Percentiles rank a stretch among this genome's conserved stretches.
phyloP scores from a whole-genome alignment of 345 rosid species.

The Pseudoturritis turrita region DNA sequence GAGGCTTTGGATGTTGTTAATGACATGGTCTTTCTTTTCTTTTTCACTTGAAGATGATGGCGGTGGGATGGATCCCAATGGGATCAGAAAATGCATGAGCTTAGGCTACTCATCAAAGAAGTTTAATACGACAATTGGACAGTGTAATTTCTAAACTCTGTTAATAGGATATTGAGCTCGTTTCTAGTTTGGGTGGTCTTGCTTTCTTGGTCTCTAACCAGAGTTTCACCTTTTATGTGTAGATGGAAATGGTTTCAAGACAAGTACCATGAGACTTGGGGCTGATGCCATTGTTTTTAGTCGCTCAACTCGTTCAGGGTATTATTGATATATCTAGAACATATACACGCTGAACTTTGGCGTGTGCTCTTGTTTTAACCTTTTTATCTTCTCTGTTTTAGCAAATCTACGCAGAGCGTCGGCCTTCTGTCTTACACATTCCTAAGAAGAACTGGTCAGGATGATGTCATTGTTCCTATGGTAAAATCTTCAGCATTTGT shows the following conservation, averaged over 20 bases:
- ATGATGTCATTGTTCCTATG: conserved; percentile 95
- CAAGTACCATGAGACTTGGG: conserved; percentile 96
- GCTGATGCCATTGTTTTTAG: conserved; percentile 88
- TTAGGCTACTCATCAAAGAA: conserved; percentile 96
- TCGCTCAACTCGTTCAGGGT: conserved; percentile 61
- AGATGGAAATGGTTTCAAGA: conserved; percentile 99
- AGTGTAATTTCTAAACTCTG: conserved; percentile 47
- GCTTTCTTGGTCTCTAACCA: not conserved
- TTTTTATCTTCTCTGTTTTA: conserved; percentile 28
- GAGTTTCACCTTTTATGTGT: conserved; percentile 1
- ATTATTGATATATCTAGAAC: conserved; percentile 6
- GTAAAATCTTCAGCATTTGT: conserved; percentile 39
- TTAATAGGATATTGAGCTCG: not conserved
- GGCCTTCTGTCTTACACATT: conserved; percentile 94
- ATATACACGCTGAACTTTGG: not conserved
- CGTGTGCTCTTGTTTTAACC: not conserved
- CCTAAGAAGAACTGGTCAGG: conserved; percentile 78
- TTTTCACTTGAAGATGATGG: conserved; percentile 68
- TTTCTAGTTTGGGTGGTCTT: not conserved
- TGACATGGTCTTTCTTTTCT: not conserved
- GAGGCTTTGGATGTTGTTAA: not conserved
- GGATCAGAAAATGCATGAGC: conserved; percentile 90
- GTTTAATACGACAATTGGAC: conserved; percentile 82
- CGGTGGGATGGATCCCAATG: conserved; percentile 85
- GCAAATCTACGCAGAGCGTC: conserved; percentile 80